Evolutionary conservation across 192 early-diverging fungal genomes (phyloP), one percentile per base, ranked within the genome.

Genomic region (Bifiguratus adelaidae): DNA sequence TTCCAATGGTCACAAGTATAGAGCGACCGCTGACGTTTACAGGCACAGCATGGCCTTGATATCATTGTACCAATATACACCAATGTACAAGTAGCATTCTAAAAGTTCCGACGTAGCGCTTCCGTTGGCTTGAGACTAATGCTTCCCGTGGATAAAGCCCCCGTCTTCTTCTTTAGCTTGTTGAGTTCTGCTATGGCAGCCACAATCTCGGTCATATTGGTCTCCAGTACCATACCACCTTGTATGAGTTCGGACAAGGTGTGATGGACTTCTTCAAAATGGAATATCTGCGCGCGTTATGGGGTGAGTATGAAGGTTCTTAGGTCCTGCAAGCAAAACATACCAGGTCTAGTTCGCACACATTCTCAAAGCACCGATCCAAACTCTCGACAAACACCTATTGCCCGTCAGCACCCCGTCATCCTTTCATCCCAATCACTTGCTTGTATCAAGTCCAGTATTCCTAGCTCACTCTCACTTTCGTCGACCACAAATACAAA

Each of bases 401-500:
- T 9, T 42, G 20, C n/a, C 20, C 11, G n/a, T 42, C 15, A 42
- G 20, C 16, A 42, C 41, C n/a, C 16, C 8, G 41, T 21, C 41
- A 42, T 13, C 41, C 9, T 47, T 3, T 13, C n/a, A 19, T 37
- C 7, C 19, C 4, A 24, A 21, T 18, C 1, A 20, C 28, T 47
- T 53, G 83, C 88, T 60, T 96, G 93, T 40, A 99, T 99, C 33
- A 99, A 58, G 51, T 99, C 95, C 48, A 95, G 53, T 37, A 96
- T 95, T 34, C 91, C 95, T 18, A 99, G 74, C 50, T 99, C 93
- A 50, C 90, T 92, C 60, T 99, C 95, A 11, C 88, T 88, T 23
- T 83, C 80, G 58, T 99, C 95, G 0, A 93, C 93, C 0, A 99
- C 86, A 70, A 99, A 97, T 3, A 91, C 89, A 79, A 99, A 97